phyloP scores from a whole-genome alignment of 768 basidiomycete species.

The Tulasnella sp. region DNA sequence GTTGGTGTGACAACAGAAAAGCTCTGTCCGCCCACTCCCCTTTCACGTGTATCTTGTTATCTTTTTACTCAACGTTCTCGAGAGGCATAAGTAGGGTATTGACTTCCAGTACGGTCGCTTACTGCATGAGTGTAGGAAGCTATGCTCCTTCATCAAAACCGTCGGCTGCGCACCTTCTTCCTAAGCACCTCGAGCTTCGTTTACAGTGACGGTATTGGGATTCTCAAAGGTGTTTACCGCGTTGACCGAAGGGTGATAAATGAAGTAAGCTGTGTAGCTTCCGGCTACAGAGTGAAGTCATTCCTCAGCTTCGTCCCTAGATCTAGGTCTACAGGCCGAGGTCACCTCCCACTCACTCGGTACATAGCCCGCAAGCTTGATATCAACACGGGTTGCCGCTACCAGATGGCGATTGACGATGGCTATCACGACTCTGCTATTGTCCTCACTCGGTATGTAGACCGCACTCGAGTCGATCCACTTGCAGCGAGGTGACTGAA shows the following conservation, averaged over 20 bases:
- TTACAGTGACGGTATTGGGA: constrained; percentile 28
- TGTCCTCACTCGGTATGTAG: constrained; percentile 21
- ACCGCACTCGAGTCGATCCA: constrained; percentile 41
- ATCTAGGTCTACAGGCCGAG: neutral
- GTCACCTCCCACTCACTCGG: neutral
- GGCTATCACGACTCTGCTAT: constrained; percentile 36
- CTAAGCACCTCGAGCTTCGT: constrained; percentile 27
- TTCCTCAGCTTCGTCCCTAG: neutral
- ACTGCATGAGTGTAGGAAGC: too few species aligned
- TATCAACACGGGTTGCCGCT: neutral
- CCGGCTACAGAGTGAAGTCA: neutral
- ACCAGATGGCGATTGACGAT: constrained; percentile 35
- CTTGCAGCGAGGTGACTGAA: constrained; percentile 28
- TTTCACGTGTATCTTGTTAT: too few species aligned
- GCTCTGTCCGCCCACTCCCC: too few species aligned
- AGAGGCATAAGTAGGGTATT: too few species aligned
- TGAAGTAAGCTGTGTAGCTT: neutral
- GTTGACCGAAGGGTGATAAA: neutral
- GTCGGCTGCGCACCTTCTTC: constrained; percentile 28
- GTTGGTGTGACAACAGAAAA: too few species aligned
- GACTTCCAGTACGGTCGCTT: too few species aligned
- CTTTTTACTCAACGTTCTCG: too few species aligned
- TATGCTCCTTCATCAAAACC: constrained; percentile 33
- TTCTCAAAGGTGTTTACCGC: constrained; percentile 11
- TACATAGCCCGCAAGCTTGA: neutral